Conservation (phyloP, 805 yeast species). For the Teunomyces funiuensis region DNA sequence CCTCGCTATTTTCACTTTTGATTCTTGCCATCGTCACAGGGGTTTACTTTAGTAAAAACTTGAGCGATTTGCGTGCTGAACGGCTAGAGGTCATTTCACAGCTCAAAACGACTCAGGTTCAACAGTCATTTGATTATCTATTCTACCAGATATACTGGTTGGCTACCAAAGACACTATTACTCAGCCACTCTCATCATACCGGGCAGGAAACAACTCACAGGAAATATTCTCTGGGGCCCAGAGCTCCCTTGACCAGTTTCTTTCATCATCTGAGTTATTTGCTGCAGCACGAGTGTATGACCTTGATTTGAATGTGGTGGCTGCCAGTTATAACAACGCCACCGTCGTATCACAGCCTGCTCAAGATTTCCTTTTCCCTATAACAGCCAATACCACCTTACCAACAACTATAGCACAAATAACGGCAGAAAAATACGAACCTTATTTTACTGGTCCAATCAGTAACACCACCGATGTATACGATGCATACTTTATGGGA, state of each 20-base stretch:
- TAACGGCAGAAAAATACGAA: not conserved
- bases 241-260: constrained; percentile 52
- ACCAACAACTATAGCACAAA: constrained; percentile 32
- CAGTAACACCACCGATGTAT: constrained; percentile 30
- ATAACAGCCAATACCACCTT: constrained; percentile 45
- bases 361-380: constrained; percentile 47
- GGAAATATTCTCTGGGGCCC: constrained; percentile 44
- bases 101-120: constrained; percentile 75
- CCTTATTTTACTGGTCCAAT: constrained; percentile 66
- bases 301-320: constrained; percentile 52
- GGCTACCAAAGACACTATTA: constrained; percentile 59
- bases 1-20: constrained; percentile 67
- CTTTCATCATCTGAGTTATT: constrained; percentile 62
- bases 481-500: constrained; percentile 57
- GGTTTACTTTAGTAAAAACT: constrained; percentile 65
- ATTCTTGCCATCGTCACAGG: constrained; percentile 74
- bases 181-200: constrained; percentile 57
- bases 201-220: constrained; percentile 70
- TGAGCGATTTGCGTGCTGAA: constrained; percentile 63
- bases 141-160: constrained; percentile 72
- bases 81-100: constrained; percentile 76
- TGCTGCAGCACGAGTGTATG: constrained; percentile 66
- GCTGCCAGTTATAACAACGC: constrained; percentile 31
- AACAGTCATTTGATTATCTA: constrained; percentile 60
- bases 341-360: constrained; percentile 24